Percentiles rank a stretch among this genome's conserved stretches.
Conservation (phyloP, 768 basidiomycete genomes). For the Amanita phalloides region DNA sequence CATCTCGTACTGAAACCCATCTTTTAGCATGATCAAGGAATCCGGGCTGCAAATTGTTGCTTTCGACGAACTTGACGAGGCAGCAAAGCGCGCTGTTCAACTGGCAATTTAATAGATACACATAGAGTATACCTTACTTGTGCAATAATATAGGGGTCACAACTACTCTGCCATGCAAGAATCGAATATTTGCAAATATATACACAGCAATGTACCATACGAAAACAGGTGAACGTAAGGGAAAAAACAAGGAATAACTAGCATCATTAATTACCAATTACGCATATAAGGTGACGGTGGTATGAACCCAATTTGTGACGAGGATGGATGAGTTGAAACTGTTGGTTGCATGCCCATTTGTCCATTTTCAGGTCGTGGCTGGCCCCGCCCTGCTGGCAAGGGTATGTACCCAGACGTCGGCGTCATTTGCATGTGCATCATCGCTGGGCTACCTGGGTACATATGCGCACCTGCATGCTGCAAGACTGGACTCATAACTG, state of each 20-base stretch:
- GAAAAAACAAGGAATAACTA: conserved; percentile 11
- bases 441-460: conserved; percentile 59
- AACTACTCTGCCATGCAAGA: conserved; percentile 6
- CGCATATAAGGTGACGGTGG: conserved; percentile 33
- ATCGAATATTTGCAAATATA: conserved; percentile 13
- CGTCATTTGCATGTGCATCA: conserved; percentile 21
- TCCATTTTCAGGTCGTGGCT: conserved; percentile 36
- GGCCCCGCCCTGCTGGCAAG: conserved; percentile 36
- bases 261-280: conserved; percentile 31
- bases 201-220: conserved; percentile 28
- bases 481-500: conserved; percentile 68
- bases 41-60: conserved; percentile 91
- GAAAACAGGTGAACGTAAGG: conserved; percentile 20
- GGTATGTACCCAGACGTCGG: conserved; percentile 36
- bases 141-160: conserved; percentile 4
- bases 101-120: conserved; percentile 33
- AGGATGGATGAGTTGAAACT: conserved; percentile 18
- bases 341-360: conserved; percentile 31
- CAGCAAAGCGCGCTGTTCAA: conserved; percentile 72
- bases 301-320: conserved; percentile 28
- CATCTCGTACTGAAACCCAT: conserved; percentile 9
- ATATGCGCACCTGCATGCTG: conserved; percentile 45
- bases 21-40: conserved; percentile 76
- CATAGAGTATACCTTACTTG: conserved; percentile 10
- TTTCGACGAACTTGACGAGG: conserved; percentile 89